A percentile compares a stretch with the other conserved stretches of the same genome.
These are phyloP conservation scores for Chlorella sp. DNA, from an alignment of 139 green algal genomes.

Conservation along the genomic window DNA sequence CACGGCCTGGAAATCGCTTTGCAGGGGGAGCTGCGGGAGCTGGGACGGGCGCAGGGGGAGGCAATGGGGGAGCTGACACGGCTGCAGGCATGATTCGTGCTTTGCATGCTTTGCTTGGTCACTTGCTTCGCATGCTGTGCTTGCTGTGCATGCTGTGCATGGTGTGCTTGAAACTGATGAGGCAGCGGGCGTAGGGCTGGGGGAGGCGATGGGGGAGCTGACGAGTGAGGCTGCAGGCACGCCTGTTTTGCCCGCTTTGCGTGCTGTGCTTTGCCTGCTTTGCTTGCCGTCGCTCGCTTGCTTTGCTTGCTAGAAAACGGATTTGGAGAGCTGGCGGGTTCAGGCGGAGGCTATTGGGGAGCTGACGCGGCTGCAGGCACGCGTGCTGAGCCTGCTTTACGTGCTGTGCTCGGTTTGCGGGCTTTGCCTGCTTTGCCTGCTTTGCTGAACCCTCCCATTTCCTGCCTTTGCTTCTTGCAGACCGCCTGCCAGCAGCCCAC, in stretches of 20 bases:
- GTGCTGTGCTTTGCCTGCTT: not conserved
- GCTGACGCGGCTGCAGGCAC: not conserved
- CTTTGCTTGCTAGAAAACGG: not conserved
- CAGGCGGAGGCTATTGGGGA: not conserved
- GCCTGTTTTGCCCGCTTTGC: not conserved
- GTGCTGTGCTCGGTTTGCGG: not conserved
- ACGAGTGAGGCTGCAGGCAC: not conserved
- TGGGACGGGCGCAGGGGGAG: constrained; percentile 52
- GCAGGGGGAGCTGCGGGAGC: constrained; percentile 54
- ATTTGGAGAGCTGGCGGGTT: no score
- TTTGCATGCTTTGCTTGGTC: not conserved
- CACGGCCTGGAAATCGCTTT: constrained; percentile 69
- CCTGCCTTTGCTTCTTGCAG: not conserved
- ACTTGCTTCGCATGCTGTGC: no score
- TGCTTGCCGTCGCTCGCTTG: no score
- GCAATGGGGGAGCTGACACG: constrained; percentile 4
- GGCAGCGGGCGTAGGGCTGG: no score
- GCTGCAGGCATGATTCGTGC: not conserved
- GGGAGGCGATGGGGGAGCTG: constrained; percentile 33
- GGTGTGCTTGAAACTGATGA: no score
- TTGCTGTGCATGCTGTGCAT: no score
- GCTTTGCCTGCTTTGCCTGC: not conserved
- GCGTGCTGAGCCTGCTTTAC: no score
- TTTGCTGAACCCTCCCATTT: not conserved
- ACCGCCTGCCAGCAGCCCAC: not conserved